Evolutionary conservation across 169 alveolate species (phyloP).

Genomic region (Plasmodium ovale): DNA sequence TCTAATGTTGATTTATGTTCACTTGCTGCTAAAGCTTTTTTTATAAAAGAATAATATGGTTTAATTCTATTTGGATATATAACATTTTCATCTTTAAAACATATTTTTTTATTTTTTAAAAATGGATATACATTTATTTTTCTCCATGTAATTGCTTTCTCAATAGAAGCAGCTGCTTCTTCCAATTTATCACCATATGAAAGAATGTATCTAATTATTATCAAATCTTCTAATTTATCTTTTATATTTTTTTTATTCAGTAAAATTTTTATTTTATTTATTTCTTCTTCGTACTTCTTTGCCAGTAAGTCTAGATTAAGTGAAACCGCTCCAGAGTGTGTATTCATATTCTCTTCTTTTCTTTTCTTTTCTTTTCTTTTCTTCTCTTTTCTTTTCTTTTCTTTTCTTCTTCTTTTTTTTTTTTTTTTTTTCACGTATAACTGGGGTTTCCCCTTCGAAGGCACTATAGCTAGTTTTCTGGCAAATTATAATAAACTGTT

Average conservation of each 20-base stretch:
- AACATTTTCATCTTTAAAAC: conserved; percentile 7
- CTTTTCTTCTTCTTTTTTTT: no score
- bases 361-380: not conserved
- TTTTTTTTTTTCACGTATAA: no score
- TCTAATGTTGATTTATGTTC: conserved; percentile 40
- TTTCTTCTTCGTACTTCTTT: conserved; percentile 25
- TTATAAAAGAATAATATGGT: conserved; percentile 60
- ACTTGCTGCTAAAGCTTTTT: conserved; percentile 73
- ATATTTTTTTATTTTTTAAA: conserved; percentile 28
- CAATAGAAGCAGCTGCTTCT: conserved; percentile 47
- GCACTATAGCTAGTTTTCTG: no score
- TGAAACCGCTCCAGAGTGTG: not conserved
- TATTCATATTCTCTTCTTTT: conserved; percentile 28
- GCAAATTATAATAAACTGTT: no score
- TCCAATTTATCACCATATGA: conserved; percentile 67
- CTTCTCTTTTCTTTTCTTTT: no score
- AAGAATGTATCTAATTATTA: conserved; percentile 52
- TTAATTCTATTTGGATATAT: conserved; percentile 43
- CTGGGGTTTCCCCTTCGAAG: no score
- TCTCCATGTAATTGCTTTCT: conserved; percentile 52
- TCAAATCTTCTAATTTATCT: conserved; percentile 38
- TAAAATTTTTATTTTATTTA: conserved; percentile 34
- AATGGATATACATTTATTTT: conserved; percentile 40
- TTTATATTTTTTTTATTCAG: conserved; percentile 40
- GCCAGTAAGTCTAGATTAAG: conserved; percentile 23